Evolutionary conservation across 208 protist genomes (phyloP), one percentile per base, ranked within the genome.

Genomic region (Phytomonas francai): DNA sequence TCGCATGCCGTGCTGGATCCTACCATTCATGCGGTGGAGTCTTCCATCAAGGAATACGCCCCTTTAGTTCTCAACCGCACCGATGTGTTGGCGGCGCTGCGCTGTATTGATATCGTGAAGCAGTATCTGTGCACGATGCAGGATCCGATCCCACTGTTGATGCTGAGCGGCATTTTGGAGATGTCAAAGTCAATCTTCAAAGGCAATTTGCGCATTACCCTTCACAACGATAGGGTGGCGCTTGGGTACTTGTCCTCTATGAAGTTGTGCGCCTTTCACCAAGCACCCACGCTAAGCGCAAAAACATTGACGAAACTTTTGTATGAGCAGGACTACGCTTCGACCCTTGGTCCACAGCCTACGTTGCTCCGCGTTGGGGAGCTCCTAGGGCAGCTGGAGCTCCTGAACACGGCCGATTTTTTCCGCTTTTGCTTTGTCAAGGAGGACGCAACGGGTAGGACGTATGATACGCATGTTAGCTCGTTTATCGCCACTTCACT

Each of bases 91-190:
- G 84, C 87, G 9, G 79, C 76, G 56, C 76, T 92, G 66, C 84
- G 89, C 0, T 71, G 88, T 30, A 27, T 92, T 56, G 84, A 95
- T 61, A 77, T 85, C 59, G 70, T 79, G 5, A 92, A 92, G 81
- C 79, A 81, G 70, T 79, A 88, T 64, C 73, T 95, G 36, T 92
- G 89, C 75, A 86, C 79, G 67, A 83, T 79, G 14, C 74, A 80
- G 6, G 81, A 92, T 71, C 89, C 89, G 27, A 85, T 95, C 62
- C 89, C 89, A 22, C 78, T 95, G 12, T 59, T 95, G 36, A 69
- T 95, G 34, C 78, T 95, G 29, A 92, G 89, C 69, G 73, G 79
- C 42, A 67, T 91, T 54, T 77, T 95, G n/a, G 89, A 92, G 72
- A 80, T 81, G 63, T 71, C 76, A 45, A 92, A 92, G 76, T 67